Base-by-base conservation (phyloP, 306 rosid species). In the Prunus salicina region DNA sequence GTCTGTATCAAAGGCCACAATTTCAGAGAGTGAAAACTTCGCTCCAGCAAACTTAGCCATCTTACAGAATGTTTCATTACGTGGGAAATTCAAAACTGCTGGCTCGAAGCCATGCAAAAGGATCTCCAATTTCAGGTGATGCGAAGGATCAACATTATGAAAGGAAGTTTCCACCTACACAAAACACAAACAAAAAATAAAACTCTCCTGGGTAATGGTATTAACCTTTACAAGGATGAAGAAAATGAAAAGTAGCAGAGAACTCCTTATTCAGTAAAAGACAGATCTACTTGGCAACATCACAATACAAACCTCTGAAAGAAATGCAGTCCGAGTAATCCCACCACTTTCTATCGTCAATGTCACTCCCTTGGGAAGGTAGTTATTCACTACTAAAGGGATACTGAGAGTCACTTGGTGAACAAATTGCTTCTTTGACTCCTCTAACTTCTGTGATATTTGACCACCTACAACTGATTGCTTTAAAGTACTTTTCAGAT, bases 91-190 rank as follows among this genome's bases (percentile, higher is more conserved):
- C 84, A 92, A 75, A 80, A 76, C 76, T 41, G 89, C 77, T 58
- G 86, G 81, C 73, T 86, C 89, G 71, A 82, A 92, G 78, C 96
- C 96, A 71, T 82, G 86, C 77, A 94, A 80, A 82, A 71, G 80
- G 80, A 94, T 84, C 84, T 90, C 90, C 79, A 94, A 66, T 69
- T 82, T 90, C 5, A 94, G 89, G 67, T 94, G 96, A 88, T 94
- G 98, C 11, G 91, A 94, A 76, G 98, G 93, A 81, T 94, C 98
- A 82, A 94, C 81, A 78, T 90, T 87, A 86, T 92, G 92, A 80
- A 94, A 85, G 77, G 83, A 81, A 79, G 92, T 88, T 83, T 80
- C 91, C 71, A 89, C 96, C 98, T 94, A 32, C 30, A 51, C 4
- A 52, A 68, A 70, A 28, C 64, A 34, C 61, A 57, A 24, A 79